These are phyloP conservation scores for Candida germanica DNA, from an alignment of 805 yeast genomes.

Conservation along the genomic window DNA sequence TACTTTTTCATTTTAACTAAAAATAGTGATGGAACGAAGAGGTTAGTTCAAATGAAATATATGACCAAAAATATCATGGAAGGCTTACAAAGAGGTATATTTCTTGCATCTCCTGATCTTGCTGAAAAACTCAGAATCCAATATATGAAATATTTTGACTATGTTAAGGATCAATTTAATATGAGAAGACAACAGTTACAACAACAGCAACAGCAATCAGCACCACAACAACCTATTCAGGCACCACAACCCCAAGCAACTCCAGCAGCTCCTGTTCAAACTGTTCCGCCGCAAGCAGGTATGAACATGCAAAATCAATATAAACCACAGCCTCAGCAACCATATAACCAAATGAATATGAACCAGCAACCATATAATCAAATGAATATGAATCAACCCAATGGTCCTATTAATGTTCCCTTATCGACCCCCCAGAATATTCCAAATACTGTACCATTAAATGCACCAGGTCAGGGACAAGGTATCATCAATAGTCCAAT, in stretches of 20 bases:
- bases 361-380: slow-evolving; percentile 4
- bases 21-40: slow-evolving; percentile 70
- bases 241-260: slow-evolving; percentile 4
- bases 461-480: slow-evolving; percentile 3
- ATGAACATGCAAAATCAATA: slow-evolving; percentile 1
- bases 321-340: neutral
- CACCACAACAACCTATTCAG: slow-evolving; percentile 1
- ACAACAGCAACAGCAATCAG: slow-evolving; percentile 11
- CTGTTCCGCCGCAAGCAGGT: neutral
- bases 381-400: neutral
- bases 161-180: slow-evolving; percentile 62
- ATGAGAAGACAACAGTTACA: slow-evolving; percentile 35
- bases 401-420: neutral
- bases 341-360: slow-evolving; percentile 7
- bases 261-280: slow-evolving; percentile 4
- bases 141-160: slow-evolving; percentile 69
- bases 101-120: slow-evolving; percentile 69
- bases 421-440: slow-evolving; percentile 8
- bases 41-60: slow-evolving; percentile 72
- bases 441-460: slow-evolving; percentile 10
- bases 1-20: slow-evolving; percentile 74
- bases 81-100: slow-evolving; percentile 59
- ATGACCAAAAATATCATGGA: slow-evolving; percentile 78
- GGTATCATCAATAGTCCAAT: slow-evolving; percentile 6
- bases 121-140: slow-evolving; percentile 69